Percentiles rank a stretch among this genome's conserved stretches.
phyloP scores from a whole-genome alignment of 345 rosid species.

The Boechera divaricarpa region DNA sequence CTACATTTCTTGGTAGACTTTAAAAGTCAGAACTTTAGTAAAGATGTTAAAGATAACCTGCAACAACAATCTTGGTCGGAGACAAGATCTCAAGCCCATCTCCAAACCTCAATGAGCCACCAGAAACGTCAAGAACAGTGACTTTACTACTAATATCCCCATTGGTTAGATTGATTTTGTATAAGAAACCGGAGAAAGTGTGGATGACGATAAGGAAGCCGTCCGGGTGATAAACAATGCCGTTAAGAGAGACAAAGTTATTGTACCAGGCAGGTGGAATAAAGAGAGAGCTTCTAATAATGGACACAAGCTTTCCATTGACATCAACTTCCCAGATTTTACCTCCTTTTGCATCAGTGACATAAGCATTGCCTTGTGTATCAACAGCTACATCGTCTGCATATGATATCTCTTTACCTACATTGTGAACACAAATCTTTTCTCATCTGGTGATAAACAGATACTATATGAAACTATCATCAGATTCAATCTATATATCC shows the following conservation, averaged over 20 bases:
- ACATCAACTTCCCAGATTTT: conserved; percentile 79
- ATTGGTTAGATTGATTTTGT: conserved; percentile 58
- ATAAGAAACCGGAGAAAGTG: conserved; percentile 65
- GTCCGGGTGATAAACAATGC: conserved; percentile 83
- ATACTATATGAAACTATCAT: too few relatives aligned
- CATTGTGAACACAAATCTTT: too few relatives aligned
- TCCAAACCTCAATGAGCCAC: conserved; percentile 67
- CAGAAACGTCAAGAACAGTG: conserved; percentile 54
- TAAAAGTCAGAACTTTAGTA: not conserved
- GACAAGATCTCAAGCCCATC: conserved; percentile 79
- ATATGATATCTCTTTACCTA: conserved; percentile 61
- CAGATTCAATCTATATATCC: too few relatives aligned
- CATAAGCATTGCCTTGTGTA: conserved; percentile 72
- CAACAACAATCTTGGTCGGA: conserved; percentile 76
- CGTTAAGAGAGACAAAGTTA: conserved; percentile 69
- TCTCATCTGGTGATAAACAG: too few relatives aligned
- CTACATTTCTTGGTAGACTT: not conserved
- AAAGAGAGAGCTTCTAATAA: conserved; percentile 66
- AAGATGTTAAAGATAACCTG: conserved; percentile 38
- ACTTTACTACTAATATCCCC: conserved; percentile 47
- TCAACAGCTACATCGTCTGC: conserved; percentile 90
- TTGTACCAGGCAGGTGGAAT: conserved; percentile 70
- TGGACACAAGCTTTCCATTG: conserved; percentile 61
- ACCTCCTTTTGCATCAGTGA: conserved; percentile 67
- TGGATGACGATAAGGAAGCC: conserved; percentile 81